These are phyloP conservation scores for Paxillus ammoniavirescens DNA, from an alignment of 768 basidiomycete genomes.

Conservation along the genomic window DNA sequence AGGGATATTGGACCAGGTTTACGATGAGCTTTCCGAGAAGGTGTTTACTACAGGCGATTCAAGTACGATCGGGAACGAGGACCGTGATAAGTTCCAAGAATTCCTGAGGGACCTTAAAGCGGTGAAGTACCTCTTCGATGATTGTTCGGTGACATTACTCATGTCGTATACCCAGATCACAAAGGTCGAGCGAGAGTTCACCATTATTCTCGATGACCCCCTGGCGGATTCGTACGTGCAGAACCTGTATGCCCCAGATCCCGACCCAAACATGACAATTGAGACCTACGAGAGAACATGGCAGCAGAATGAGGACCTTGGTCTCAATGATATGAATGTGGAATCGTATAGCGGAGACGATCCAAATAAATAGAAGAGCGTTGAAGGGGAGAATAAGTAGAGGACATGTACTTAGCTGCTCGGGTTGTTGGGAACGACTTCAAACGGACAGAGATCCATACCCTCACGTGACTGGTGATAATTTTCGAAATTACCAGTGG, in stretches of 20 bases:
- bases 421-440: no score
- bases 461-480: conserved; percentile 5
- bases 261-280: conserved; percentile 89
- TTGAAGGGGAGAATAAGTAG: conserved; percentile 1
- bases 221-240: conserved; percentile 95
- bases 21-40: conserved; percentile 92
- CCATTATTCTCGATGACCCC: conserved; percentile 92
- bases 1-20: conserved; percentile 90
- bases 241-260: conserved; percentile 95
- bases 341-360: conserved; percentile 39
- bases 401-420: background rate
- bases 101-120: conserved; percentile 80
- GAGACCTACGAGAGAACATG: conserved; percentile 81
- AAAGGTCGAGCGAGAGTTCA: conserved; percentile 76
- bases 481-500: conserved; percentile 4
- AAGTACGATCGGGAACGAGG: conserved; percentile 34
- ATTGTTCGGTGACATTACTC: background rate
- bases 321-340: conserved; percentile 86
- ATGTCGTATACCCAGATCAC: conserved; percentile 54
- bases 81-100: conserved; percentile 59
- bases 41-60: conserved; percentile 78
- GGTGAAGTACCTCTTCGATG: conserved; percentile 37
- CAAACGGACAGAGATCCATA: no score
- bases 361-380: background rate
- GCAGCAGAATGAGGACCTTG: conserved; percentile 94